These are phyloP conservation scores for Fistulinella prunicolor DNA, from an alignment of 768 basidiomycete genomes.

Conservation along the genomic window DNA sequence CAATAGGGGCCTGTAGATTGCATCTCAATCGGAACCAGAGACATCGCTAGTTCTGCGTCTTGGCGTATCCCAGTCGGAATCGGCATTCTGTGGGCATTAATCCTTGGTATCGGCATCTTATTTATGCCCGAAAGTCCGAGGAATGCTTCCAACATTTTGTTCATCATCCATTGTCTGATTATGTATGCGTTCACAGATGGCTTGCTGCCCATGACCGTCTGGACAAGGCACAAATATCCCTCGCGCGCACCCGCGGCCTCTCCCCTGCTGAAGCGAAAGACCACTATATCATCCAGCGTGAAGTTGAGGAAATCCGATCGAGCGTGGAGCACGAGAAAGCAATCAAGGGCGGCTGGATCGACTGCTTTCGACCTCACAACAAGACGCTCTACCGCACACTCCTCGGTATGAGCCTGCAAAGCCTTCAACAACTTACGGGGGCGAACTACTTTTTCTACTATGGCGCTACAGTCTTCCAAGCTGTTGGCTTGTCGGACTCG, in stretches of 20 bases:
- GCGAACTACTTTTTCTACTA: constrained; percentile 72
- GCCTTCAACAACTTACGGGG: constrained; percentile 69
- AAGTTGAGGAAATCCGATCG: constrained; percentile 53
- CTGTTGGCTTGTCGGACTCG: constrained; percentile 65
- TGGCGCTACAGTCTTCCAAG: constrained; percentile 61
- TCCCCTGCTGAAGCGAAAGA: constrained; percentile 36
- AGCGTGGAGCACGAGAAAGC: constrained; percentile 49
- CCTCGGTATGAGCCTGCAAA: constrained; percentile 63
- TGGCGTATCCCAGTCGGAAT: constrained; percentile 66
- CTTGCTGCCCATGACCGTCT: constrained; percentile 46
- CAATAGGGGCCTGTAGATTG: constrained; percentile 39
- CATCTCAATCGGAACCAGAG: constrained; percentile 66
- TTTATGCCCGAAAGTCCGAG: constrained; percentile 70
- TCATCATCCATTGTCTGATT: not conserved
- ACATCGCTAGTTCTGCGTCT: constrained; percentile 43
- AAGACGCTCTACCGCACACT: constrained; percentile 65
- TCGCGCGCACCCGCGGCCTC: constrained; percentile 51
- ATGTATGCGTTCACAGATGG: constrained; percentile 40
- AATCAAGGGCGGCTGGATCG: constrained; percentile 56
- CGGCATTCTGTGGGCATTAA: constrained; percentile 58
- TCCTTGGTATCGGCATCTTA: constrained; percentile 61
- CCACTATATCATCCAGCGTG: constrained; percentile 43
- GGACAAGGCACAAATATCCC: constrained; percentile 47
- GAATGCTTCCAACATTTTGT: constrained; percentile 18
- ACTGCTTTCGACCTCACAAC: constrained; percentile 55